phyloP scores from a whole-genome alignment of 768 basidiomycete species.

The Podaxis pistillaris region DNA sequence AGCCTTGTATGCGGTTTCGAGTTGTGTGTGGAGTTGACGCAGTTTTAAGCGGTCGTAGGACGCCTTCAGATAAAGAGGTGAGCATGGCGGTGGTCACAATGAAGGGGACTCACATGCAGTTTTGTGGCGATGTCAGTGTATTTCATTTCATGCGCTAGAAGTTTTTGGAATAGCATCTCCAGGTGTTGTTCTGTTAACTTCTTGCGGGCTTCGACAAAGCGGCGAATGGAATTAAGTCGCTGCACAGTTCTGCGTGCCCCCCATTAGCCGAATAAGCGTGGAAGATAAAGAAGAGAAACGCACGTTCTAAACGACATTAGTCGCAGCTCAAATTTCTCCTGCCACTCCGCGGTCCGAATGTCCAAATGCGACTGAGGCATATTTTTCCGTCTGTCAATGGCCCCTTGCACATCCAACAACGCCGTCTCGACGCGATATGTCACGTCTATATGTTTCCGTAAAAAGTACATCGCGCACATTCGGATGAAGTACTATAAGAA shows the following conservation, averaged over 20 bases:
- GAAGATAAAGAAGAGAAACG: slow-evolving; percentile 15
- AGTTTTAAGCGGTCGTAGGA: slow-evolving; percentile 34
- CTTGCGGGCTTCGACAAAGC: slow-evolving; percentile 23
- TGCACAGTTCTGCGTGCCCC: slow-evolving; percentile 26
- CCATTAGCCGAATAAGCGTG: slow-evolving; percentile 6
- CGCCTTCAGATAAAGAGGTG: slow-evolving; percentile 19
- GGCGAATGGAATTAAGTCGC: slow-evolving; percentile 26
- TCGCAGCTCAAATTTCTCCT: slow-evolving; percentile 29
- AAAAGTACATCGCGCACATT: slow-evolving; percentile 2
- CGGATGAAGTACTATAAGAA: slow-evolving; percentile 8
- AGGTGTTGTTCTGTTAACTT: slow-evolving; percentile 29
- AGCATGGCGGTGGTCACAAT: not conserved
- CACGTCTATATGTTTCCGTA: slow-evolving; percentile 26
- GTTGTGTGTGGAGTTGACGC: slow-evolving; percentile 30
- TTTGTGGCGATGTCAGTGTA: slow-evolving; percentile 35
- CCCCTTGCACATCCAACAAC: slow-evolving; percentile 15
- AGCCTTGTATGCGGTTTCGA: slow-evolving; percentile 23
- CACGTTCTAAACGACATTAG: slow-evolving; percentile 35
- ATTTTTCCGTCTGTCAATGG: slow-evolving; percentile 8
- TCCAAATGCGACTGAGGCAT: slow-evolving; percentile 25
- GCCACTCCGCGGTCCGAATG: slow-evolving; percentile 31
- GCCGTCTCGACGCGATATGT: slow-evolving; percentile 28
- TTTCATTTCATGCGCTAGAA: slow-evolving; percentile 38
- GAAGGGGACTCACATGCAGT: slow-evolving; percentile 28
- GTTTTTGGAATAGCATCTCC: slow-evolving; percentile 29